Evolutionary conservation across 306 rosid genomes (phyloP).

Genomic region (Mucuna pruriens): DNA sequence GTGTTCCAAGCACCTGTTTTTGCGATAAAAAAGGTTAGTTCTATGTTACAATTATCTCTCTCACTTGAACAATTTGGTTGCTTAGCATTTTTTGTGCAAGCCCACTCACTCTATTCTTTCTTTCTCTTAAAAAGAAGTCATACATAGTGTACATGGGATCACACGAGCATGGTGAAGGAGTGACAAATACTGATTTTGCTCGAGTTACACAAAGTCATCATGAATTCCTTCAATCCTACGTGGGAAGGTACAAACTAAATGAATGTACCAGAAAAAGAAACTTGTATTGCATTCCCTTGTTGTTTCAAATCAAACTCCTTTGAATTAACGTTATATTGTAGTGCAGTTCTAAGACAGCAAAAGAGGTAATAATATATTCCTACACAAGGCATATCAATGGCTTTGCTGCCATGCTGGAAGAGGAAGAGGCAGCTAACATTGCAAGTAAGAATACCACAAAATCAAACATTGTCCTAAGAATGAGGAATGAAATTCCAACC

Average conservation of each 20-base stretch:
- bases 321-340: background rate
- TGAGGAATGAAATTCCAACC: background rate
- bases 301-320: background rate
- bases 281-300: background rate
- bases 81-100: background rate
- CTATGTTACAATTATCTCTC: background rate
- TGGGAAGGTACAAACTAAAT: slow-evolving; percentile 42
- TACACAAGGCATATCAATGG: slow-evolving; percentile 67
- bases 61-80: background rate
- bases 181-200: slow-evolving; percentile 51
- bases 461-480: background rate
- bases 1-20: slow-evolving; percentile 57
- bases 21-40: slow-evolving; percentile 56
- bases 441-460: slow-evolving; percentile 23
- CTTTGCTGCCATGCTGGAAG: slow-evolving; percentile 60
- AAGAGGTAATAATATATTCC: slow-evolving; percentile 62
- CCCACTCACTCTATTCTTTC: background rate
- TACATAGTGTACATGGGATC: slow-evolving; percentile 82
- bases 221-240: slow-evolving; percentile 50
- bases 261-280: background rate
- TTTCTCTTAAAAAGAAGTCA: slow-evolving; percentile 44
- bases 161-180: slow-evolving; percentile 59
- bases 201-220: slow-evolving; percentile 58
- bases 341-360: slow-evolving; percentile 53
- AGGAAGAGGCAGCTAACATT: slow-evolving; percentile 37